Percentiles rank a stretch among this genome's conserved stretches.
These are phyloP conservation scores for Penicillium verrucosum DNA, from an alignment of 2,329 filamentous ascomycete species.

Conservation along the genomic window DNA sequence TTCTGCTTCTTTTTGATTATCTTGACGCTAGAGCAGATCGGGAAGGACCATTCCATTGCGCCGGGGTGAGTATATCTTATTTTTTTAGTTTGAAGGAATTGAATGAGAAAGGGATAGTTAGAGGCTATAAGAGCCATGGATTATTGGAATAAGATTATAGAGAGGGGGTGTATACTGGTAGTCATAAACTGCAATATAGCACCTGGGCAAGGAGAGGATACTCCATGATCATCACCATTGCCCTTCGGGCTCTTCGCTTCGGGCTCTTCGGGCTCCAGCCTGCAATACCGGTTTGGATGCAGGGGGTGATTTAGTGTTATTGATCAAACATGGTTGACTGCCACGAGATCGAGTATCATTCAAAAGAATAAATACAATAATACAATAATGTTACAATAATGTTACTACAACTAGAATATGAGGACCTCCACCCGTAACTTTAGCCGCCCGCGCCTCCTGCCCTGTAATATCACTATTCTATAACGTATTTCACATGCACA, in stretches of 20 bases:
- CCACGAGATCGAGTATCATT: not conserved
- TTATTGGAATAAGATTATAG: not conserved
- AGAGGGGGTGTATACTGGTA: not conserved
- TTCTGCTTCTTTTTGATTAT: not conserved
- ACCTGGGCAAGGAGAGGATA: not conserved
- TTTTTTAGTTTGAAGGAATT: not conserved
- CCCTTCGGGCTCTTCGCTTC: not conserved
- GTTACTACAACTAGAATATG: too few relatives aligned
- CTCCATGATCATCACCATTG: not conserved
- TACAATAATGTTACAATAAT: not conserved
- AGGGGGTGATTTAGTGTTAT: not conserved
- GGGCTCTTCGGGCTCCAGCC: not conserved
- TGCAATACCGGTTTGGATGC: not conserved
- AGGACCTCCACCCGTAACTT: too few relatives aligned
- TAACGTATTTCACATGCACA: too few relatives aligned
- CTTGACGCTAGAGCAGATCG: not conserved
- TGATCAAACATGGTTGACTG: not conserved
- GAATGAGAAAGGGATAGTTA: not conserved
- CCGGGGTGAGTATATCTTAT: not conserved
- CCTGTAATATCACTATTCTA: too few relatives aligned
- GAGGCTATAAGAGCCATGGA: not conserved
- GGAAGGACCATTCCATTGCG: not conserved
- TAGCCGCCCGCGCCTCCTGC: too few relatives aligned
- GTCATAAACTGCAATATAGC: not conserved
- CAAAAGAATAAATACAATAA: not conserved